A percentile compares a stretch with the other conserved stretches of the same genome.
Conservation (phyloP, 2,329 filamentous ascomycete genomes). For the Gliomastix tumulicola region DNA sequence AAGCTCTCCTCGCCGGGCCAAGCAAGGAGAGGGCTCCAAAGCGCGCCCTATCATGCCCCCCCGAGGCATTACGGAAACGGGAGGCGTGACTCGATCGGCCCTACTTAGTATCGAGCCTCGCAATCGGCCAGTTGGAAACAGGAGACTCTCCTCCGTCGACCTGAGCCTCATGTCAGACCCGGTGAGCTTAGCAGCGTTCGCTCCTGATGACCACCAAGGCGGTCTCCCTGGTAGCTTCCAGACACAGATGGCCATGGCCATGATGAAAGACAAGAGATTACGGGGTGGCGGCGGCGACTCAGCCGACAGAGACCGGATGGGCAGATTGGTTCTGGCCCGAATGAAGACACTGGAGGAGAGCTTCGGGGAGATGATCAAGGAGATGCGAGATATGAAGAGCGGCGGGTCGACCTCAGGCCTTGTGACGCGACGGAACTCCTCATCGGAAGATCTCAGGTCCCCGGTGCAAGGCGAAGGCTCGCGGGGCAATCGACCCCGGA, state of each 20-base stretch:
- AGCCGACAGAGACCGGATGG: conserved; percentile 59
- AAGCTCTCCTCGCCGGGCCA: conserved; percentile 37
- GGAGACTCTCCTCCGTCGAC: conserved; percentile 57
- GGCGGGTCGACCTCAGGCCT: conserved; percentile 37
- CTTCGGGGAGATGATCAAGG: conserved; percentile 77
- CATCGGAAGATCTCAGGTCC: conserved; percentile 6
- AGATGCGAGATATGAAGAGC: conserved; percentile 60
- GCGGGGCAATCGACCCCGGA: conserved; percentile 18
- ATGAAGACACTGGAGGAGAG: conserved; percentile 94
- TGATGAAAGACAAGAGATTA: conserved; percentile 49
- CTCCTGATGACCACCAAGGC: conserved; percentile 51
- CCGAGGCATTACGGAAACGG: conserved; percentile 22
- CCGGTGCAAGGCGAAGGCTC: conserved; percentile 23
- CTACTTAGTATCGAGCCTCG: conserved; percentile 45
- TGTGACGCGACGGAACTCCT: conserved; percentile 43
- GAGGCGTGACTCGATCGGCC: conserved; percentile 30
- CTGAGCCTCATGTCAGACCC: conserved; percentile 70
- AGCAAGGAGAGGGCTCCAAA: conserved; percentile 36
- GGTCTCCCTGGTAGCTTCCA: conserved; percentile 70
- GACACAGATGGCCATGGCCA: conserved; percentile 71
- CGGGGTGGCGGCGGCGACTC: conserved; percentile 31
- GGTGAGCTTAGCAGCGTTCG: conserved; percentile 41
- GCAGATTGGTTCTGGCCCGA: conserved; percentile 73
- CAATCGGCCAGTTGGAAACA: conserved; percentile 25
- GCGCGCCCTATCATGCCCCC: conserved; percentile 50